phyloP scores from a whole-genome alignment of 2,329 filamentous ascomycete genomes.

The Colletotrichum gigasporum region DNA sequence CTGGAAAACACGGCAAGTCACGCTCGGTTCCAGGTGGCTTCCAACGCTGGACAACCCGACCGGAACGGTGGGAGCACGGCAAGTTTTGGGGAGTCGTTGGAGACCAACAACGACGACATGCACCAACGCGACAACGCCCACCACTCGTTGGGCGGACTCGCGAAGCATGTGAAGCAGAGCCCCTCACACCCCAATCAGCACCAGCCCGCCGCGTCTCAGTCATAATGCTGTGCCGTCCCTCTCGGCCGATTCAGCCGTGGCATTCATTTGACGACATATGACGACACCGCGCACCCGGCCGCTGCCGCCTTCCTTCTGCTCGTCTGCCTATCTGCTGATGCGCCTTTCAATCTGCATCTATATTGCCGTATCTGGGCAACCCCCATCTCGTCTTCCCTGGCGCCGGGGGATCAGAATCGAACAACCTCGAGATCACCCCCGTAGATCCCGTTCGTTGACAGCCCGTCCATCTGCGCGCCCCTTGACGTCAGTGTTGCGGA shows the following conservation, averaged over 20 bases:
- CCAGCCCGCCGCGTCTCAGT: constrained; percentile 7
- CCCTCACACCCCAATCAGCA: constrained; percentile 1
- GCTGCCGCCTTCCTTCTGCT: neutral
- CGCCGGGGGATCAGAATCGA: constrained; percentile 11
- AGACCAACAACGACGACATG: neutral
- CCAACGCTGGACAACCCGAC: neutral
- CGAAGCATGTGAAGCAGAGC: constrained; percentile 16
- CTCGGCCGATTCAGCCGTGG: constrained; percentile 23
- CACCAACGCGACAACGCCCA: neutral
- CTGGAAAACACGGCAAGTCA: constrained; percentile 12
- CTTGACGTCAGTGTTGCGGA: neutral
- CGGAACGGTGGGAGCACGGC: too few relatives aligned
- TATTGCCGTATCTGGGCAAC: neutral
- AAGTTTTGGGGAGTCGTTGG: too few relatives aligned
- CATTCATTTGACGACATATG: constrained; percentile 17
- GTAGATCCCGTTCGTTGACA: neutral
- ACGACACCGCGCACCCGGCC: constrained; percentile 2
- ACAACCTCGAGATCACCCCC: neutral
- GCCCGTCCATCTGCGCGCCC: neutral
- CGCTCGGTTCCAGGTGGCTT: constrained; percentile 1
- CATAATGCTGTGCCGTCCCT: constrained; percentile 9
- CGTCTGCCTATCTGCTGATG: too few relatives aligned
- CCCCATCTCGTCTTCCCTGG: neutral
- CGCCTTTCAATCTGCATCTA: too few relatives aligned
- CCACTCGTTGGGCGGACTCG: neutral